These are phyloP conservation scores for Potentilla sterilis DNA, from an alignment of 306 rosid genomes.

Conservation along the genomic window DNA sequence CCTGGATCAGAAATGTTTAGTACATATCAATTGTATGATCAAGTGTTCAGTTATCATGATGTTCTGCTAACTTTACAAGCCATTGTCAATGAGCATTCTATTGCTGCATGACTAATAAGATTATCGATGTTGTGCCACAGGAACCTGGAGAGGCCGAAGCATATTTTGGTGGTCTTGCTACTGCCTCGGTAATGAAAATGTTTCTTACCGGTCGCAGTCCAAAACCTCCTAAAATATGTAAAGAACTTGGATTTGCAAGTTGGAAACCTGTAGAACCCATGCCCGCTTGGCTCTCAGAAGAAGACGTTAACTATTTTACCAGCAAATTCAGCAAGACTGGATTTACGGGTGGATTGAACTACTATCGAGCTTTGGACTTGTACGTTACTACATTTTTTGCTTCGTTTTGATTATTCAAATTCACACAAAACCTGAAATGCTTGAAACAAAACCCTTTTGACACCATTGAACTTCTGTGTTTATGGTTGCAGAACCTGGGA, in stretches of 20 bases:
- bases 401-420: neutral
- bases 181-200: conserved; percentile 36
- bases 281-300: conserved; percentile 78
- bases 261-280: conserved; percentile 30
- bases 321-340: conserved; percentile 57
- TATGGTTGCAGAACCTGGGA: conserved; percentile 70
- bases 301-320: conserved; percentile 53
- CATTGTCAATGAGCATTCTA: neutral
- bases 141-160: conserved; percentile 66
- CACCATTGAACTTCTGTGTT: neutral
- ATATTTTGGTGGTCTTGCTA: conserved; percentile 51
- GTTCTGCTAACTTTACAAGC: no score
- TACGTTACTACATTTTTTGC: conserved; percentile 32
- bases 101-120: neutral
- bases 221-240: conserved; percentile 42
- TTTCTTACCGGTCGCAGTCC: conserved; percentile 47
- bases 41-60: neutral
- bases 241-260: conserved; percentile 46
- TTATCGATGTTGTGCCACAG: conserved; percentile 31
- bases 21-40: neutral
- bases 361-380: conserved; percentile 63
- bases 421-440: neutral
- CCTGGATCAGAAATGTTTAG: neutral
- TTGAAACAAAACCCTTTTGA: neutral
- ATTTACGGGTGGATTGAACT: conserved; percentile 76